A percentile compares a stretch with the other conserved stretches of the same genome.
phyloP scores from a whole-genome alignment of 805 yeast genomes.

The Candida ascalaphidarum region DNA sequence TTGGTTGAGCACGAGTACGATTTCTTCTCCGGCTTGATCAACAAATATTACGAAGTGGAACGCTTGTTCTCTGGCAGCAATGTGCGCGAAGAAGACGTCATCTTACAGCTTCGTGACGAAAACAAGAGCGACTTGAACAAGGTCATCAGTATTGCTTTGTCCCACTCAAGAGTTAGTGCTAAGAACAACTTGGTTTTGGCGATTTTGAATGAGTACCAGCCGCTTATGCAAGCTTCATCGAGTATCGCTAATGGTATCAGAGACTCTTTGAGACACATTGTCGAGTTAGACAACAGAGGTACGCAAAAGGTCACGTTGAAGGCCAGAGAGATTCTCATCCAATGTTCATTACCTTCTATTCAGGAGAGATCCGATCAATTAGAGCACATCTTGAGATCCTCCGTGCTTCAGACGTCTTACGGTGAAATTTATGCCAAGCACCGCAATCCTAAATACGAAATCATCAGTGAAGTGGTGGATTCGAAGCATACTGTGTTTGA shows the following conservation, averaged over 20 bases:
- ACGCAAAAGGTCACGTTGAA: constrained; percentile 90
- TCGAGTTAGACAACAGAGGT: constrained; percentile 82
- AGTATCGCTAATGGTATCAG: constrained; percentile 62
- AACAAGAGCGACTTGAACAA: constrained; percentile 64
- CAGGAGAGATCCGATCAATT: constrained; percentile 95
- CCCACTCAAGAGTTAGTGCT: constrained; percentile 90
- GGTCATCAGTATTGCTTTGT: constrained; percentile 67
- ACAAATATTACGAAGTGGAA: constrained; percentile 73
- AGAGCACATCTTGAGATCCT: constrained; percentile 87
- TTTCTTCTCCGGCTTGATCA: constrained; percentile 61
- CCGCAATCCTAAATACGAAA: constrained; percentile 71
- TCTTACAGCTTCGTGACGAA: constrained; percentile 81
- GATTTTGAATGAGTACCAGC: constrained; percentile 74
- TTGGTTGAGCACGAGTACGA: constrained; percentile 75
- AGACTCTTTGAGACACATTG: constrained; percentile 66
- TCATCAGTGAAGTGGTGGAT: constrained; percentile 87
- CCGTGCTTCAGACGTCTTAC: constrained; percentile 82
- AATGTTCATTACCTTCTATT: constrained; percentile 93
- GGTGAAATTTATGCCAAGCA: constrained; percentile 77
- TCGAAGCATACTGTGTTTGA: constrained; percentile 95
- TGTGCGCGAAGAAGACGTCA: constrained; percentile 80
- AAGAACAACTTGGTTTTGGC: constrained; percentile 87
- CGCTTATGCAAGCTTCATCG: constrained; percentile 64
- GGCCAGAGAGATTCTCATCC: constrained; percentile 93
- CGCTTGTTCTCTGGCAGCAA: constrained; percentile 67